These are phyloP conservation scores for Macrotyloma uniflorum DNA, from an alignment of 306 rosid species.

Conservation along the genomic window DNA sequence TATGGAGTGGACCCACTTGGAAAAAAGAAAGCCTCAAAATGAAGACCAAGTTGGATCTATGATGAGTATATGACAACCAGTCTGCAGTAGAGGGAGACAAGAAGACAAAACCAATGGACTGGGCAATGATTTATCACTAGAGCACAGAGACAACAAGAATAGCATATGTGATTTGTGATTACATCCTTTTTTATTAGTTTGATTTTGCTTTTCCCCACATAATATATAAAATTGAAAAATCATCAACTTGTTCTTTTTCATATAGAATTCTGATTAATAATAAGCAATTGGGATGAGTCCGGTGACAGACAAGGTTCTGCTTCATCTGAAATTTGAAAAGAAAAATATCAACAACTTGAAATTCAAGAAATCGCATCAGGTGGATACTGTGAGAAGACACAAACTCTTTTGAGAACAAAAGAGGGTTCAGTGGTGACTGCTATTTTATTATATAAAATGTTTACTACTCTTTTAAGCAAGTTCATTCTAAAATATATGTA, in stretches of 20 bases:
- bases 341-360: slow-evolving; percentile 3
- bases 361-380: slow-evolving; percentile 20
- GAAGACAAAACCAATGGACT: slow-evolving; percentile 27
- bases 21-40: slow-evolving; percentile 28
- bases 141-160: slow-evolving; percentile 22
- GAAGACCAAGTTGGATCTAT: slow-evolving; percentile 14
- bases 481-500: not conserved
- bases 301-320: slow-evolving; percentile 27
- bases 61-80: slow-evolving; percentile 11
- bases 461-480: slow-evolving; percentile 10
- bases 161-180: not conserved
- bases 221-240: not conserved
- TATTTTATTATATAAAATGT: not conserved
- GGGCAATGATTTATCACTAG: slow-evolving; percentile 22
- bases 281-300: slow-evolving; percentile 29
- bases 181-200: slow-evolving; percentile 19
- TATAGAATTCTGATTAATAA: not conserved
- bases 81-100: slow-evolving; percentile 3
- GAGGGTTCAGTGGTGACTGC: not conserved
- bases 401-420: slow-evolving; percentile 2
- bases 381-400: slow-evolving; percentile 8
- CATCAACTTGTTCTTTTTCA: not conserved
- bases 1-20: not conserved
- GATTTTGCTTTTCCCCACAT: slow-evolving; percentile 34
- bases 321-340: not conserved